A percentile compares a stretch with the other conserved stretches of the same genome.
phyloP scores from a whole-genome alignment of 257 asterid genomes.

The Fraxinus americana region DNA sequence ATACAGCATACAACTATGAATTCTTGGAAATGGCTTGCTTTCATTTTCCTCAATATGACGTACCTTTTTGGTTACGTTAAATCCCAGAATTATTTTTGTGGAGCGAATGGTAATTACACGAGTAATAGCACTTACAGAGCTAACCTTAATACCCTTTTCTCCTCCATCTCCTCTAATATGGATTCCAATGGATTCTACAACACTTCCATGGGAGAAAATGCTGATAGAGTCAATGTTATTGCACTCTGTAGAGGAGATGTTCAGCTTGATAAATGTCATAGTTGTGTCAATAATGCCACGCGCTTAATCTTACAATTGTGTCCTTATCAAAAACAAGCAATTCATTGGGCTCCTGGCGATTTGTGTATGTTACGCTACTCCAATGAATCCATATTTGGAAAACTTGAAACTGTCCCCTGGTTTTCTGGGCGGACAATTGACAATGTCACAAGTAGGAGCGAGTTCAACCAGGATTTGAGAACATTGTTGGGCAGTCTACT shows the following conservation, averaged over 20 bases:
- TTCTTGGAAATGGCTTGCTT: not conserved
- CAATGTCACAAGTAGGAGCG: not conserved
- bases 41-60: not conserved
- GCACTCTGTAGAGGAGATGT: not conserved
- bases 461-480: not conserved
- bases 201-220: not conserved
- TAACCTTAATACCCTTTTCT: not conserved
- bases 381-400: not conserved
- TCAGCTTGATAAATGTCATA: not conserved
- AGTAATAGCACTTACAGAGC: not conserved
- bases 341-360: not conserved
- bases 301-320: not conserved
- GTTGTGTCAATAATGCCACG: not conserved
- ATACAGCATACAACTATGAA: not conserved
- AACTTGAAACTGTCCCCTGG: not conserved
- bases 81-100: not conserved
- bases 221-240: not conserved
- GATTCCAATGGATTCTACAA: not conserved
- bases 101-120: not conserved
- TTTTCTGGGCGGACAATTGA: fast-evolving
- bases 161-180: not conserved
- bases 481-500: not conserved
- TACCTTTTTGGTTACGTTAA: not conserved
- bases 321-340: not conserved
- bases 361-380: not conserved